These are phyloP conservation scores for Cyclanthera cordifolia DNA, from an alignment of 306 rosid species.

Conservation along the genomic window DNA sequence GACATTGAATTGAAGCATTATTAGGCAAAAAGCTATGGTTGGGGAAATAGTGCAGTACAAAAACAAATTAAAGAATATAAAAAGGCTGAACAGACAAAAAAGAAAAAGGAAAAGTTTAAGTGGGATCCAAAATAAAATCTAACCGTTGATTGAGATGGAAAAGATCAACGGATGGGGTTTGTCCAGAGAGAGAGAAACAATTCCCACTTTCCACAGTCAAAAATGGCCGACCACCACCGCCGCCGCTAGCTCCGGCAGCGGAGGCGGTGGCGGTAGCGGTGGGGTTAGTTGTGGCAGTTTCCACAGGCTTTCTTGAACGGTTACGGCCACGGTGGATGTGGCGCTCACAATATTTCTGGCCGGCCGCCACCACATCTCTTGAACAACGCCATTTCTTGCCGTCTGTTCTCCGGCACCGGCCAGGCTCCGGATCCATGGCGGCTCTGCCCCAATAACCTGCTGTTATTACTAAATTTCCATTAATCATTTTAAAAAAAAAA, in stretches of 20 bases:
- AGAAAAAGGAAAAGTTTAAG: neutral
- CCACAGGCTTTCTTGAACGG: conserved; percentile 99
- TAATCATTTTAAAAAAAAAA: neutral
- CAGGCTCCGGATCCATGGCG: conserved; percentile 96
- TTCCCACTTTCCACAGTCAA: conserved; percentile 20
- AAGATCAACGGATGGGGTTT: conserved; percentile 51
- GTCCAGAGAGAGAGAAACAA: conserved; percentile 25
- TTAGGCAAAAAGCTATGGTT: conserved; percentile 1
- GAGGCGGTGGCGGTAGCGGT: neutral
- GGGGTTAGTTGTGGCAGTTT: conserved; percentile 32
- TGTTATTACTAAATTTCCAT: conserved; percentile 45
- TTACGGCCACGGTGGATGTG: conserved; percentile 90
- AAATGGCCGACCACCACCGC: conserved; percentile 29
- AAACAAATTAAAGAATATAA: conserved; percentile 7
- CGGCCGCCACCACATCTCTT: conserved; percentile 72
- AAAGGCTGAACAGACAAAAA: conserved; percentile 8
- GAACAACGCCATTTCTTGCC: conserved; percentile 99
- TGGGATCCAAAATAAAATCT: conserved; percentile 16
- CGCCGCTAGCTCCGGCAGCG: conserved; percentile 15
- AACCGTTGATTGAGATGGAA: conserved; percentile 53
- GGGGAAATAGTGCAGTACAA: conserved; percentile 5
- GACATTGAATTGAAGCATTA: neutral
- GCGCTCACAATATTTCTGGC: conserved; percentile 98
- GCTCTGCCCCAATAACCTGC: conserved; percentile 85
- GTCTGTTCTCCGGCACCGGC: conserved; percentile 90